Percentiles rank a stretch among this genome's conserved stretches.
phyloP scores from a whole-genome alignment of 257 asterid genomes.

The Solanum sejunctum region DNA sequence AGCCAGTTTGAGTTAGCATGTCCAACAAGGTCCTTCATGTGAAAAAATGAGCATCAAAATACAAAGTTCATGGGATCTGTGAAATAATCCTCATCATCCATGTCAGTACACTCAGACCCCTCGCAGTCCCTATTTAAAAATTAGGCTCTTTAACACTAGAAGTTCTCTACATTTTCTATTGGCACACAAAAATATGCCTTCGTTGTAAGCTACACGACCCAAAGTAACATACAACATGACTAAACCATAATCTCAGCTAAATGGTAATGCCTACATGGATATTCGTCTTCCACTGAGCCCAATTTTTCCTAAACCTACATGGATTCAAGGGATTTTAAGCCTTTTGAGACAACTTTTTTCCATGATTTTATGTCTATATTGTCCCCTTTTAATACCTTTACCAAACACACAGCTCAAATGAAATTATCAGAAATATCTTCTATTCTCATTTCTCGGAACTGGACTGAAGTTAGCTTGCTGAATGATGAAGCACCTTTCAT shows the following conservation, averaged over 20 bases:
- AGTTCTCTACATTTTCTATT: not conserved
- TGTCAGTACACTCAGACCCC: not conserved
- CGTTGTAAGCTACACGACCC: not conserved
- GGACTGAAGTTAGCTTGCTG: not conserved
- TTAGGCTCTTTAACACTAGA: not conserved
- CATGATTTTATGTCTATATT: not conserved
- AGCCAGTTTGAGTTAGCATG: not conserved
- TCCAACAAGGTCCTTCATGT: not conserved
- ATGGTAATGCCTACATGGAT: not conserved
- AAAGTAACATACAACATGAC: not conserved
- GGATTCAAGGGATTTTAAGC: not conserved
- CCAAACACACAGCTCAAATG: not conserved
- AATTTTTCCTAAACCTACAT: not conserved
- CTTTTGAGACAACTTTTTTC: not conserved
- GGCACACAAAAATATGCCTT: not conserved
- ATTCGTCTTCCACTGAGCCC: not conserved
- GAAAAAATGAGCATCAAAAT: not conserved
- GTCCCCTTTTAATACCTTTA: not conserved
- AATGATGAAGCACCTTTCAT: not conserved
- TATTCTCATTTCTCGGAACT: not conserved
- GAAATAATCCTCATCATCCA: not conserved
- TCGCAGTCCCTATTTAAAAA: not conserved
- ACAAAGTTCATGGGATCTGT: not conserved
- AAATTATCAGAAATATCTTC: not conserved
- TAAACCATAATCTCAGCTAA: not conserved